phyloP scores from a whole-genome alignment of 257 asterid species.

The Plectranthus barbatus region DNA sequence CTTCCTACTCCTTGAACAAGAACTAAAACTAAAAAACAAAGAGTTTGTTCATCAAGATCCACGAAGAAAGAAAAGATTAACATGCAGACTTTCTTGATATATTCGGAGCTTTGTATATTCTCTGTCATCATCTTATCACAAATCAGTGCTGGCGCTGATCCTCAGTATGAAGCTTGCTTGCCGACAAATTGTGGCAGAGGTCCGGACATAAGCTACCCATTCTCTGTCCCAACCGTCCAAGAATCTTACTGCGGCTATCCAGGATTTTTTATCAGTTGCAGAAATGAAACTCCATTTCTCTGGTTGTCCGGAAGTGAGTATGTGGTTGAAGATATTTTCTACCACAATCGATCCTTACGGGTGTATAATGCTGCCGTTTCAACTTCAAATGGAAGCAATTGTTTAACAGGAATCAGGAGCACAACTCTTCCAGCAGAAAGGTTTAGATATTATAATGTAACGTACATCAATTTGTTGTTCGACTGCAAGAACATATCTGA shows the following conservation, averaged over 20 bases:
- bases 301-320: conserved; percentile 19
- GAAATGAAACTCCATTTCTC: conserved; percentile 25
- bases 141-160: conserved; percentile 26
- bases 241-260: conserved; percentile 43
- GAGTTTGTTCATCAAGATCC: not conserved
- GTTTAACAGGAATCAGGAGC: conserved; percentile 31
- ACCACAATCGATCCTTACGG: conserved; percentile 8
- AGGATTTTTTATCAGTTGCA: conserved; percentile 25
- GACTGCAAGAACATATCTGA: conserved; percentile 17
- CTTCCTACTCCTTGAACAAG: too few species aligned
- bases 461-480: conserved; percentile 30
- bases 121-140: conserved; percentile 19
- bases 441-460: not conserved
- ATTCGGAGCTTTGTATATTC: conserved; percentile 20
- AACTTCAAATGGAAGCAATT: not conserved
- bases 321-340: conserved; percentile 29
- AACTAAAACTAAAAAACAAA: too few species aligned
- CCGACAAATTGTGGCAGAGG: conserved; percentile 30
- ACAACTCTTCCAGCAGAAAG: not conserved
- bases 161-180: conserved; percentile 34
- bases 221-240: conserved; percentile 25
- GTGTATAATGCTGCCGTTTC: conserved; percentile 22
- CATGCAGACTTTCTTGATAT: not conserved
- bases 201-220: conserved; percentile 51
- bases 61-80: conserved; percentile 5